Evolutionary conservation across 225 moss, liverwort and hornwort genomes (phyloP).

Genomic region (Ulota crispa): DNA sequence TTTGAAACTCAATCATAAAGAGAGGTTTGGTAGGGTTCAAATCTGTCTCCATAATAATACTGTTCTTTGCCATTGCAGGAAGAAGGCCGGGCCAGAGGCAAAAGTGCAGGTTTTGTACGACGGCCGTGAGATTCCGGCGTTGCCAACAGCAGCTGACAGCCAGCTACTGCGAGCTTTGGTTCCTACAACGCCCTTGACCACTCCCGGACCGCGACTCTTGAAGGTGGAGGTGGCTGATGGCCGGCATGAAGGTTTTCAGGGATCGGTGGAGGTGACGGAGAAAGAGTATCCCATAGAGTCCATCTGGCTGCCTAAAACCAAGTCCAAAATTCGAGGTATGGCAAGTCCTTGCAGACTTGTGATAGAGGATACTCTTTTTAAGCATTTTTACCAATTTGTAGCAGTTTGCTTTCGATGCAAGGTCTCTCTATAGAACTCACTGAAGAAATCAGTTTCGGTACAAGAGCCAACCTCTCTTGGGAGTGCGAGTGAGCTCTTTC

Average conservation of each 20-base stretch:
- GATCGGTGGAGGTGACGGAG: conserved; percentile 43
- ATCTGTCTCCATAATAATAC: background rate
- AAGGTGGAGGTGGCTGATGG: conserved; percentile 58
- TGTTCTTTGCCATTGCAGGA: conserved; percentile 20
- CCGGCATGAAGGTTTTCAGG: conserved; percentile 39
- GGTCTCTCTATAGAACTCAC: background rate
- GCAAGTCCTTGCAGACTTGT: background rate
- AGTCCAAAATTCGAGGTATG: conserved; percentile 61
- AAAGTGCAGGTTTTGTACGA: conserved; percentile 45
- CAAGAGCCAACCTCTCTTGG: background rate
- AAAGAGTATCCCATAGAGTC: conserved; percentile 68
- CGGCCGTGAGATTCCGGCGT: conserved; percentile 54
- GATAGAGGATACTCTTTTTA: background rate
- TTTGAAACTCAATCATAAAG: background rate
- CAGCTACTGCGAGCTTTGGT: conserved; percentile 56
- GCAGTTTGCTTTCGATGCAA: background rate
- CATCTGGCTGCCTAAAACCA: conserved; percentile 64
- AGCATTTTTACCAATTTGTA: background rate
- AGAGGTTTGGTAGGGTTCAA: background rate
- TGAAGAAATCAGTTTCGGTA: background rate
- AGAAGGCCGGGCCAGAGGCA: conserved; percentile 14
- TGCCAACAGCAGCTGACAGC: conserved; percentile 42
- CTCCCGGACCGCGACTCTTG: conserved; percentile 51
- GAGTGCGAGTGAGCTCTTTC: background rate
- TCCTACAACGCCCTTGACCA: conserved; percentile 65